Conservation (phyloP, 1,139 yeast species). For the Saccharomyces hybrid region DNA sequence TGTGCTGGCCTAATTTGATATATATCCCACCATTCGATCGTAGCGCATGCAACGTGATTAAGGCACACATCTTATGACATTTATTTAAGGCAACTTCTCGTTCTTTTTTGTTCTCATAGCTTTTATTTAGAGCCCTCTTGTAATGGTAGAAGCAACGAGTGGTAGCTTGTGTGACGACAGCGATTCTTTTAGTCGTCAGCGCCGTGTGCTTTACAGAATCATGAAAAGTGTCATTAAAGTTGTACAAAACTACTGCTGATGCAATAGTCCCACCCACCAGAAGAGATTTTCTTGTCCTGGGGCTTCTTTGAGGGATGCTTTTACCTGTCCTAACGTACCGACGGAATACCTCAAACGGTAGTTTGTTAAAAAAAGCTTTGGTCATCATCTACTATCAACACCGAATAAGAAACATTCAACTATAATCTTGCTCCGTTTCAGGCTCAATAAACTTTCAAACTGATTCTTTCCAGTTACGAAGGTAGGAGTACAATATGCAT, state of each 20-base stretch:
- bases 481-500: not conserved
- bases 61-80: slow-evolving; percentile 71
- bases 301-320: not conserved
- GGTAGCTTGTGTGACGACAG: slow-evolving; percentile 59
- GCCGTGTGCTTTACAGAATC: slow-evolving; percentile 30
- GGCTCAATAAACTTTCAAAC: not conserved
- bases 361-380: slow-evolving; percentile 1
- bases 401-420: not conserved
- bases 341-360: slow-evolving; percentile 1
- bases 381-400: not conserved
- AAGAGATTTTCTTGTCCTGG: not conserved
- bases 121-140: slow-evolving; percentile 42
- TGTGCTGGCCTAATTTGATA: slow-evolving; percentile 90
- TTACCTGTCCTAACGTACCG: not conserved
- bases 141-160: slow-evolving; percentile 57
- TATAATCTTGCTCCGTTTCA: not conserved
- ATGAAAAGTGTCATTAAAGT: slow-evolving; percentile 35
- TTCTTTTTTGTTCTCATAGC: slow-evolving; percentile 43
- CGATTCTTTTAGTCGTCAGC: slow-evolving; percentile 46
- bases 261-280: not conserved
- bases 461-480: not conserved
- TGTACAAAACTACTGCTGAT: slow-evolving; percentile 22
- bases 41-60: slow-evolving; percentile 67
- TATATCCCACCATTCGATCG: slow-evolving; percentile 87
- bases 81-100: slow-evolving; percentile 46